Percentiles rank a stretch among this genome's conserved stretches.
Conservation (phyloP, 306 rosid species). For the Carpinus viminea region DNA sequence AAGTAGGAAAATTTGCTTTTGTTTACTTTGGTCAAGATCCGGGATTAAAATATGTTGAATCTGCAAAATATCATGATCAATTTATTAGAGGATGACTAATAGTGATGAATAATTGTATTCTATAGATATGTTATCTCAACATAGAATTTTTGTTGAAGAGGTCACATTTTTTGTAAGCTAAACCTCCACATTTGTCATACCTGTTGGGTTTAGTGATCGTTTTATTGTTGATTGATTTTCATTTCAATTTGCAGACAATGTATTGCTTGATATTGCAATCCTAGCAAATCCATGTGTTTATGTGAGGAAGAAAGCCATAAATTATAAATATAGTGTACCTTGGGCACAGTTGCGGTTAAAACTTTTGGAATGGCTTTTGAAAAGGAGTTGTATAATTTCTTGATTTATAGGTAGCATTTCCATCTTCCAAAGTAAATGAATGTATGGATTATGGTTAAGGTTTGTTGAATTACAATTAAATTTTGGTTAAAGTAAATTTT, state of each 20-base stretch:
- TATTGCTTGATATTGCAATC: too few relatives aligned
- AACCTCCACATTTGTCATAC: neutral
- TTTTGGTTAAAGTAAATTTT: too few relatives aligned
- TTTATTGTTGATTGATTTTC: neutral
- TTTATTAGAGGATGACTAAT: neutral
- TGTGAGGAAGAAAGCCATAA: too few relatives aligned
- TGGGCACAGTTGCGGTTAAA: neutral
- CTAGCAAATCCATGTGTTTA: too few relatives aligned
- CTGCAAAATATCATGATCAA: neutral
- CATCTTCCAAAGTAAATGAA: too few relatives aligned
- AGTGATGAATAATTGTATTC: neutral
- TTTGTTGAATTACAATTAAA: too few relatives aligned
- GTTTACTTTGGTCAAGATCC: neutral
- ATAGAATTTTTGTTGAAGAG: neutral
- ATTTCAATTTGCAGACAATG: too few relatives aligned
- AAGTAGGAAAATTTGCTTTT: conserved; percentile 17
- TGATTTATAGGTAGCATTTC: too few relatives aligned
- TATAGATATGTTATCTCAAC: neutral
- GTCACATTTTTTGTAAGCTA: neutral
- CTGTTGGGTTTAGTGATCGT: too few relatives aligned
- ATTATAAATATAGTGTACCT: neutral
- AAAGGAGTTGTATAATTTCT: neutral
- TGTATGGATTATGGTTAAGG: too few relatives aligned
- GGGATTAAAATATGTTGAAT: neutral
- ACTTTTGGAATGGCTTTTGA: neutral